Percentiles rank a stretch among this genome's conserved stretches.
Evolutionary conservation across 352 stramenopile species (phyloP).

Genomic region (Globisporangium nunn): DNA sequence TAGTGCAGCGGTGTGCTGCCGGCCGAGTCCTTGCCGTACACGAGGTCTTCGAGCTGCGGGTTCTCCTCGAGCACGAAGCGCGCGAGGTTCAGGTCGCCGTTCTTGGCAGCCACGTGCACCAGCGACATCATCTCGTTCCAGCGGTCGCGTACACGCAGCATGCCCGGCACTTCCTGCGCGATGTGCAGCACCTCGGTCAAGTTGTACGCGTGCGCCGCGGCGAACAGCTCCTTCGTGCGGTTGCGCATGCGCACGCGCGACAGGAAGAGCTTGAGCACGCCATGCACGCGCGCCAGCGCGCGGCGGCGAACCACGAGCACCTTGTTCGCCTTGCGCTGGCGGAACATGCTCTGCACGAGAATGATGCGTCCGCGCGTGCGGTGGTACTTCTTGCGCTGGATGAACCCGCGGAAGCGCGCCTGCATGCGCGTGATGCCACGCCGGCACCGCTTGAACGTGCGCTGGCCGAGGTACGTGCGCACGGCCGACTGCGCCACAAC

Average conservation of each 20-base stretch:
- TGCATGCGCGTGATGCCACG: slow-evolving; percentile 67
- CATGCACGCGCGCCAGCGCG: slow-evolving; percentile 60
- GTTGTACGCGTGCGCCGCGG: slow-evolving; percentile 69
- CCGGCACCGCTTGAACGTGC: slow-evolving; percentile 54
- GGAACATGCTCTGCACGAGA: slow-evolving; percentile 70
- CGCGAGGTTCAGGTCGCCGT: slow-evolving; percentile 76
- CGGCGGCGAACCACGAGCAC: slow-evolving; percentile 42
- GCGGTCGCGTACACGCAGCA: slow-evolving; percentile 73
- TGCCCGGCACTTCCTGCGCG: slow-evolving; percentile 71
- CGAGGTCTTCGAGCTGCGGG: slow-evolving; percentile 75
- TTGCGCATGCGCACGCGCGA: slow-evolving; percentile 81
- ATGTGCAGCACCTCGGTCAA: slow-evolving; percentile 77
- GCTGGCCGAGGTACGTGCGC: slow-evolving; percentile 58
- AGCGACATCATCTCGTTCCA: slow-evolving; percentile 80
- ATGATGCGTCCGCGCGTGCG: slow-evolving; percentile 37
- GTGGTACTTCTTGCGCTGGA: slow-evolving; percentile 62
- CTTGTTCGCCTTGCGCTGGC: slow-evolving; percentile 48
- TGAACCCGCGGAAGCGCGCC: slow-evolving; percentile 45
- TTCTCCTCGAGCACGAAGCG: slow-evolving; percentile 81
- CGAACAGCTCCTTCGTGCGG: slow-evolving; percentile 68
- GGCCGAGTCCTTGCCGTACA: slow-evolving; percentile 68
- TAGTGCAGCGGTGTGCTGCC: slow-evolving; percentile 86
- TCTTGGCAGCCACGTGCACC: slow-evolving; percentile 85
- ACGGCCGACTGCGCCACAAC: slow-evolving; percentile 67
- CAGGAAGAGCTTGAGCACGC: slow-evolving; percentile 70